Base-by-base conservation (phyloP, 2,329 filamentous ascomycete genomes). In the Aspergillus texensis region DNA sequence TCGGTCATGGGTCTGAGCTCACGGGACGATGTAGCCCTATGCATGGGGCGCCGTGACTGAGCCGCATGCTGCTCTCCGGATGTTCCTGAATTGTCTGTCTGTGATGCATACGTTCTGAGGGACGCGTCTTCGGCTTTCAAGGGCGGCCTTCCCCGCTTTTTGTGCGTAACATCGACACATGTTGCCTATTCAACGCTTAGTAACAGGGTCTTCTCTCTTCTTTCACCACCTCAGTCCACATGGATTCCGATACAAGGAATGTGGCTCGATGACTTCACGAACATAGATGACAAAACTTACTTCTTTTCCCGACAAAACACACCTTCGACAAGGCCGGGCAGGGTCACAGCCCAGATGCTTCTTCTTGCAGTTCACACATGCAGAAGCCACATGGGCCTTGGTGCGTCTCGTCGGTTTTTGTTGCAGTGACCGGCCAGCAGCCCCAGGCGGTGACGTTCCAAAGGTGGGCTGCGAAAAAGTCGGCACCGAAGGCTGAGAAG, bases 291-390 rank as follows among this genome's bases (percentile, higher is more conserved):
- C 48, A 50, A 21, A 46, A 72, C 78, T 76, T 73, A 82, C 80
- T 65, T 81, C 78, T 72, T 82, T 82, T 14, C 80, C 80, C 48
- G 79, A 77, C 53, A 81, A 71, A 48, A 82, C 77, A 70, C 80
- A 82, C 71, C 80, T 70, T 65, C 77, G 77, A 69, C 80, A 82
- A 26, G 80, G 80, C 46, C 80, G 75, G 57, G 76, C 79, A 32
- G 79, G 76, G 64, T 82, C 80, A 66, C 80, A 82, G 46, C 80
- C 78, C 57, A 82, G 64, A 65, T 82, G 80, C 68, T 82, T 82
- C 68, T 79, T 80, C 66, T 82, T 82, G 68, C 80, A 82, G 65
- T 82, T 82, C 16, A 82, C 78, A 68, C 80, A 82, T 2, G 80
- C 80, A 4, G 80, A 82, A 34, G 80, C 80, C 32, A 82, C 80